Conservation (phyloP, 1,139 yeast species). For the Fermentozyma sake region DNA sequence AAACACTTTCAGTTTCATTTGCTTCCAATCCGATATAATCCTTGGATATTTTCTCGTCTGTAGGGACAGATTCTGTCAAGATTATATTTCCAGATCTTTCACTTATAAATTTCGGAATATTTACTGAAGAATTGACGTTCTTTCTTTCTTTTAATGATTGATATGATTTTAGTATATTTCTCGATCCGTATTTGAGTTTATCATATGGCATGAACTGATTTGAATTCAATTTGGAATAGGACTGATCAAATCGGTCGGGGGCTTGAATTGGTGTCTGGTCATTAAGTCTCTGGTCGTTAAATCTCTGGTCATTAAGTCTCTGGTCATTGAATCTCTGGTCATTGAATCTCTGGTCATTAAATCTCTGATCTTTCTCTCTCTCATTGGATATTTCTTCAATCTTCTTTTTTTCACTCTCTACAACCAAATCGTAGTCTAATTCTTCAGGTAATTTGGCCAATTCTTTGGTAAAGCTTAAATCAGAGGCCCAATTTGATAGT, state of each 20-base stretch:
- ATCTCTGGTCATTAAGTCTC: constrained; percentile 1
- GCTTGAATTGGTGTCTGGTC: constrained; percentile 1
- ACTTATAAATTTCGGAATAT: constrained; percentile 66
- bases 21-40: constrained; percentile 1
- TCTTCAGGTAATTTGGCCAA: constrained; percentile 44
- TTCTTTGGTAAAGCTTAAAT: constrained; percentile 52
- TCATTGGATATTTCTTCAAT: neutral
- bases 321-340: constrained; percentile 2
- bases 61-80: no score
- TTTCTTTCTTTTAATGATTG: constrained; percentile 33
- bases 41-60: no score
- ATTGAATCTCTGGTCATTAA: constrained; percentile 1
- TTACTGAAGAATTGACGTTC: constrained; percentile 12
- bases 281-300: constrained; percentile 1
- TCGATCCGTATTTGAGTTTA: constrained; percentile 24
- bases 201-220: neutral
- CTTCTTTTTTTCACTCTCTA: constrained; percentile 28
- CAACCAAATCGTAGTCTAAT: constrained; percentile 11
- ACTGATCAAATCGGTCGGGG: no score
- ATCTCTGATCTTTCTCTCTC: constrained; percentile 2
- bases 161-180: constrained; percentile 48
- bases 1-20: constrained; percentile 20
- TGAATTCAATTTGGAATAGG: constrained; percentile 1
- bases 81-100: no score
- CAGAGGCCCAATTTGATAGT: constrained; percentile 75